Conservation (phyloP, 2,329 filamentous ascomycete species). For the Ophiostoma perfectum region DNA sequence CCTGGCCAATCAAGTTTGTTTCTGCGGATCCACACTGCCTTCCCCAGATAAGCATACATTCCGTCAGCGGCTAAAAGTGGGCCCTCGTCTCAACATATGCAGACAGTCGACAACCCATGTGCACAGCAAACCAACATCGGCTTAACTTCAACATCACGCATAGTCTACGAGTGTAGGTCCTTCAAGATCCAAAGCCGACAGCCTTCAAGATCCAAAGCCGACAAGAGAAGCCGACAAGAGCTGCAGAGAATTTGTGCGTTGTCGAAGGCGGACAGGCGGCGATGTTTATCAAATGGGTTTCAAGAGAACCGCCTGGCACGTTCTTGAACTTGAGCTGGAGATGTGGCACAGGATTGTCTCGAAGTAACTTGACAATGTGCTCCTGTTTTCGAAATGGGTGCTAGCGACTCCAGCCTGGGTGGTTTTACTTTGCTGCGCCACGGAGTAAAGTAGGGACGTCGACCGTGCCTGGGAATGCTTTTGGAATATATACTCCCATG, state of each 20-base stretch:
- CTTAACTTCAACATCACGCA: too few relatives aligned
- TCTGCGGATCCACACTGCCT: too few relatives aligned
- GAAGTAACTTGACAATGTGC: neutral
- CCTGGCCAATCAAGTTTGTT: too few relatives aligned
- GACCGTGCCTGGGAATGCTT: too few relatives aligned
- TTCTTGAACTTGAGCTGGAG: neutral
- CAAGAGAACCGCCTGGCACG: neutral
- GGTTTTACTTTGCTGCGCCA: neutral
- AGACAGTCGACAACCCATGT: too few relatives aligned
- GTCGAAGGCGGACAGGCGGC: neutral
- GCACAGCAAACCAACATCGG: too few relatives aligned
- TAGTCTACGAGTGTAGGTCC: neutral
- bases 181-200: neutral
- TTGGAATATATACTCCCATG: neutral
- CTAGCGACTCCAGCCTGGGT: neutral
- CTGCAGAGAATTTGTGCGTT: neutral
- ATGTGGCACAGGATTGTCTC: neutral
- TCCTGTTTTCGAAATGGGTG: neutral
- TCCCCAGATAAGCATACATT: too few relatives aligned
- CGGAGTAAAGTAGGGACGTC: neutral
- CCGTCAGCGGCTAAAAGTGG: too few relatives aligned
- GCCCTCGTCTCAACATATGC: too few relatives aligned
- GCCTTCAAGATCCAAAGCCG: neutral
- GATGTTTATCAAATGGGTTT: neutral
- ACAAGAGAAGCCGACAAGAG: too few relatives aligned